phyloP scores from a whole-genome alignment of 202 grass and related monocot species.

The Saccharum hybrid region DNA sequence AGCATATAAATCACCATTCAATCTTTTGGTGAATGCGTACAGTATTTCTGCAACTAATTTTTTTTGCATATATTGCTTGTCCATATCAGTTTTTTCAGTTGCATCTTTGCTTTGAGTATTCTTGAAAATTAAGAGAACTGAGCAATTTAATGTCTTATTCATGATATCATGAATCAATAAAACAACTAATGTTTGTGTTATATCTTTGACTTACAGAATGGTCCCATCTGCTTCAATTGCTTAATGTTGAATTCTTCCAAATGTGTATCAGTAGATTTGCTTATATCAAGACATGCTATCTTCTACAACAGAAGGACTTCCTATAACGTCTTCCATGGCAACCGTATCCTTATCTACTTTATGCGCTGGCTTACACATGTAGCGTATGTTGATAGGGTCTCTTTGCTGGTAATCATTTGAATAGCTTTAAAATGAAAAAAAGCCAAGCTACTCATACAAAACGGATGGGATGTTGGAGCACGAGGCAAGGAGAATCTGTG shows the following conservation, averaged over 20 bases:
- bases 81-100: conserved; percentile 13
- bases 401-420: neutral
- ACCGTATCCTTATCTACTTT: conserved; percentile 61
- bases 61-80: conserved; percentile 19
- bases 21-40: conserved; percentile 16
- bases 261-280: conserved; percentile 44
- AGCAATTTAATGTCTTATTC: conserved; percentile 17
- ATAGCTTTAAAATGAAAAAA: conserved; percentile 25
- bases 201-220: conserved; percentile 57
- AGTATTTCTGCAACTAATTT: neutral
- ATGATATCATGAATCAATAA: conserved; percentile 6
- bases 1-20: neutral
- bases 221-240: conserved; percentile 53
- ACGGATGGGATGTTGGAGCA: neutral
- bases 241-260: conserved; percentile 52
- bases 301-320: conserved; percentile 62
- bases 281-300: conserved; percentile 54
- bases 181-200: conserved; percentile 11
- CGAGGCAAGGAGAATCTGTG: neutral
- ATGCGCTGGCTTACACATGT: neutral
- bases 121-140: neutral
- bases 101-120: conserved; percentile 11
- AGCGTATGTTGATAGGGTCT: conserved; percentile 8
- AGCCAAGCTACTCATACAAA: neutral
- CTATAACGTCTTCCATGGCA: conserved; percentile 53